Percentiles rank a stretch among this genome's conserved stretches.
phyloP scores from a whole-genome alignment of 192 early-diverging fungal genomes.

The Radiomyces spectabilis region DNA sequence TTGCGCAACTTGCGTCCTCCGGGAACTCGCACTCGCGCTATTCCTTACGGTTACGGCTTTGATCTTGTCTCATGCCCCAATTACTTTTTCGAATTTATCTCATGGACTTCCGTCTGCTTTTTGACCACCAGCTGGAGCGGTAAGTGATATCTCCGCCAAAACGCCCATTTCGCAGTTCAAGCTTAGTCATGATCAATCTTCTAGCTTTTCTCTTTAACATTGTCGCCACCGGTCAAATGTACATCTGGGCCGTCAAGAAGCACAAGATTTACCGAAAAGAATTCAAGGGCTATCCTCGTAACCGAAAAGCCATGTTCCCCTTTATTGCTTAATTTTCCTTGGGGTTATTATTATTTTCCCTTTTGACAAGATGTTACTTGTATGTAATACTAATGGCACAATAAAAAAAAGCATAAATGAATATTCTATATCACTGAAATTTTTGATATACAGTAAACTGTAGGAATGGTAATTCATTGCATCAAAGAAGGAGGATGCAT shows the following conservation, averaged over 20 bases:
- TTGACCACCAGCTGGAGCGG: conserved; percentile 66
- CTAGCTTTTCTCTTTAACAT: conserved; percentile 56
- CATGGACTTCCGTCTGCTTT: conserved; percentile 68
- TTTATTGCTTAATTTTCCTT: conserved; percentile 56
- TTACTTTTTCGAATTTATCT: conserved; percentile 85
- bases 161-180: background rate
- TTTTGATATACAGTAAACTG: too few species aligned
- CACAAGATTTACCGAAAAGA: conserved; percentile 85
- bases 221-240: conserved; percentile 81
- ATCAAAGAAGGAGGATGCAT: too few species aligned
- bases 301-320: conserved; percentile 75
- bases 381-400: too few species aligned
- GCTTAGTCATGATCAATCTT: background rate
- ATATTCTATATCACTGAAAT: too few species aligned
- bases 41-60: conserved; percentile 92
- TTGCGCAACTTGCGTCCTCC: conserved; percentile 88
- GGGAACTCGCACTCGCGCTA: conserved; percentile 76
- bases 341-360: too few species aligned
- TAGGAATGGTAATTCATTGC: too few species aligned
- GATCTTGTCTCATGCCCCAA: conserved; percentile 86
- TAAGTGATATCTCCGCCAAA: conserved; percentile 11
- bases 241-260: conserved; percentile 95
- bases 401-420: too few species aligned
- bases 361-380: too few species aligned
- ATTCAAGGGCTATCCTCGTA: conserved; percentile 85